Percentiles rank a stretch among this genome's conserved stretches.
phyloP scores from a whole-genome alignment of 306 rosid genomes.

The Glycine latifolia region DNA sequence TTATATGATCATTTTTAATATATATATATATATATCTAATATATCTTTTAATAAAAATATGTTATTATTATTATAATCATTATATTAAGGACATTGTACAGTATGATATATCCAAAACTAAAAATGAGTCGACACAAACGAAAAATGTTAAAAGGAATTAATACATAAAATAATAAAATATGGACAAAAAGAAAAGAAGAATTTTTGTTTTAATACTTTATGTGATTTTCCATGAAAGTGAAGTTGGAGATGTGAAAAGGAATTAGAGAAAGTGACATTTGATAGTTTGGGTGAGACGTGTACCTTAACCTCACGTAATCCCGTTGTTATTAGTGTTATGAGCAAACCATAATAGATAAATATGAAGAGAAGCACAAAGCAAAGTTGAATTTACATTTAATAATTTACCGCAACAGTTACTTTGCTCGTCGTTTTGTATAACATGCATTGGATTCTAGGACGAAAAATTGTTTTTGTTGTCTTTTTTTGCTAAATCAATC shows the following conservation, averaged over 20 bases:
- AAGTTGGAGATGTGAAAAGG: conserved; percentile 6
- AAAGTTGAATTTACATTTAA: conserved; percentile 22
- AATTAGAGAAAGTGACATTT: background rate
- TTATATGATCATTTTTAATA: too few relatives aligned
- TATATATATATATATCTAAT: too few relatives aligned
- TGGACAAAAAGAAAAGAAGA: background rate
- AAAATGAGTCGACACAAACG: background rate
- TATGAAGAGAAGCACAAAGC: conserved; percentile 27
- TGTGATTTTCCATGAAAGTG: conserved; percentile 9
- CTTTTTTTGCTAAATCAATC: conserved; percentile 15
- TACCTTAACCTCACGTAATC: conserved; percentile 43
- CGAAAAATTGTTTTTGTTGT: background rate
- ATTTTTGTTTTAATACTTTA: background rate
- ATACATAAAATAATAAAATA: background rate
- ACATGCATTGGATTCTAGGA: conserved; percentile 28
- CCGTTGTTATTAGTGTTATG: background rate
- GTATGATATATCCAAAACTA: background rate
- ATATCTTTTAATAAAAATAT: too few relatives aligned
- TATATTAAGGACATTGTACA: background rate
- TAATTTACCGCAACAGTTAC: background rate
- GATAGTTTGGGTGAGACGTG: conserved; percentile 31
- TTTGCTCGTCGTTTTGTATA: conserved; percentile 12
- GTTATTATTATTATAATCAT: background rate
- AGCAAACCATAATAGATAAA: conserved; percentile 7
- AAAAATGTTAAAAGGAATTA: background rate